These are phyloP conservation scores for Hortiboletus flavorubellus DNA, from an alignment of 768 basidiomycete genomes.

Conservation along the genomic window DNA sequence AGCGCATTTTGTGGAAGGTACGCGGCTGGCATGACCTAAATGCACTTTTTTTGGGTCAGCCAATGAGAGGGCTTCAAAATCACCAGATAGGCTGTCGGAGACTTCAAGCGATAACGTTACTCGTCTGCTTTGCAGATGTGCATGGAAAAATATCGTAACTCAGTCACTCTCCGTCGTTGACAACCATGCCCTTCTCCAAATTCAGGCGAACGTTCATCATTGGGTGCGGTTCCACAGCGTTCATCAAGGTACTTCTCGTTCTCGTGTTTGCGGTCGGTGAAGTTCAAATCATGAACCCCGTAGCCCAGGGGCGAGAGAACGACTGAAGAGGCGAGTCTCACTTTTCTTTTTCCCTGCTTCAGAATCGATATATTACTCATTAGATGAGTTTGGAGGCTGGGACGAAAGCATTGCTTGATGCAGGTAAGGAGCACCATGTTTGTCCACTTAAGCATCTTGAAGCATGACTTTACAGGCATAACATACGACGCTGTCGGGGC, in stretches of 20 bases:
- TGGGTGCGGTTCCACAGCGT: conserved; percentile 73
- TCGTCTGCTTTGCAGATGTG: too few relatives aligned
- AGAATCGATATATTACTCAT: not conserved
- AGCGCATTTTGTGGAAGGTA: too few relatives aligned
- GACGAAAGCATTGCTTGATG: conserved; percentile 81
- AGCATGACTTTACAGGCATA: conserved; percentile 47
- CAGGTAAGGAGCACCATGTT: conserved; percentile 41
- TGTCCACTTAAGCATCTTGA: conserved; percentile 10
- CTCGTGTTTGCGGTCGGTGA: not conserved
- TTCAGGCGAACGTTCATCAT: conserved; percentile 52
- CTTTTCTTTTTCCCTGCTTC: not conserved
- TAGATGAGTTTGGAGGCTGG: conserved; percentile 52
- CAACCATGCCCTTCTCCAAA: conserved; percentile 3
- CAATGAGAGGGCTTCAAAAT: too few relatives aligned
- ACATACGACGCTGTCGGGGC: conserved; percentile 71
- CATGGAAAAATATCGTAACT: too few relatives aligned
- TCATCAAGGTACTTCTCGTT: conserved; percentile 55
- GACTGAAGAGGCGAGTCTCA: conserved; percentile 56
- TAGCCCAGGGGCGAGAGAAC: conserved; percentile 60
- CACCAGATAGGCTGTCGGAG: too few relatives aligned
- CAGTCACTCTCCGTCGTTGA: not conserved
- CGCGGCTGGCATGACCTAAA: too few relatives aligned
- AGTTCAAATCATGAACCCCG: conserved; percentile 16
- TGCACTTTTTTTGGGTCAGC: too few relatives aligned
- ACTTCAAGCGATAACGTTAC: too few relatives aligned